Evolutionary conservation across 176 grass and related monocot genomes (phyloP), one percentile per base, ranked within the genome.

Genomic region (Raddia distichophylla): DNA sequence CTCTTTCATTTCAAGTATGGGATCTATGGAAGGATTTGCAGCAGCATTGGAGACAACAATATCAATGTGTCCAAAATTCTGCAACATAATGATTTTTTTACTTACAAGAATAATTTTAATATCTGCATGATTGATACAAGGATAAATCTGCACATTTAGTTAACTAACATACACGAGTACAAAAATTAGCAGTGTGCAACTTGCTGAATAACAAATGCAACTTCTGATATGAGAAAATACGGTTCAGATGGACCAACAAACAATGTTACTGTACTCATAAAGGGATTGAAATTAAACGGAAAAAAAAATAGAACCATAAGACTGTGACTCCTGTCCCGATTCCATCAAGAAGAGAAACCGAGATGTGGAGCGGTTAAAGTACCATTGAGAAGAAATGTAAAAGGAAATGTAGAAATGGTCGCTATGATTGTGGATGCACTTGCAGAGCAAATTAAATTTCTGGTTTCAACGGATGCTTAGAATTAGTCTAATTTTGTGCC

Each of bases 1-100:
- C 62, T 95, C 95, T 88, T 91, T 91, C 80, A 82, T 95, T 64
- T 89, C 72, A 52, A 98, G 80, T 70, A 98, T 93, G 88, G 27
- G 27, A 66, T 91, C 92, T 22, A 93, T 13, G 2, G 82, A 84
- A 78, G 95, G 95, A 93, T 98, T 98, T 81, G 86, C 90, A 86
- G 95, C 95, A 8, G 95, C 95, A 69, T 93, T 98, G 22, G 92
- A 98, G 11, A 94, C 92, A 87, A 98, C 37, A 72, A 98, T 95
- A 88, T 98, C 92, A 75, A 98, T 93, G 35, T 88, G 90, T 64
- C 95, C 90, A 75, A 86, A 98, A 70, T 91, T 95, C 92, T 95
- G 83, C 60, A 87, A 27, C 20, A 78, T 3, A 61, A 81, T 64
- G 18, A 33, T 7, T 60, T 60, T 20, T 27, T 79, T 81, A 75